A percentile compares a stretch with the other conserved stretches of the same genome.
Conservation (phyloP, 441 rosid genomes). For the Eutrema salsugineum region DNA sequence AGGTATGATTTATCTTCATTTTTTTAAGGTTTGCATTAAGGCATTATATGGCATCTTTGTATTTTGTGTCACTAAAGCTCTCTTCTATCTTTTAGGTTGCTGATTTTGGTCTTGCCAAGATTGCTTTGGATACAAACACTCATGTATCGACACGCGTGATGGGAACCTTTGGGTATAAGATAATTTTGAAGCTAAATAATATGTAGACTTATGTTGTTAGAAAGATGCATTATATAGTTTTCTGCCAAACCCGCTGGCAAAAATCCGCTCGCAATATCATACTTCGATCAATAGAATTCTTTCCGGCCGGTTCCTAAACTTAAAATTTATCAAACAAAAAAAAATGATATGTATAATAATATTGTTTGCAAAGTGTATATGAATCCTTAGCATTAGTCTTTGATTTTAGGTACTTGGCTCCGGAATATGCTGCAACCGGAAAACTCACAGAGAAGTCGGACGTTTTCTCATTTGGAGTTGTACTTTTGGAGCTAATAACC, state of each 20-base stretch:
- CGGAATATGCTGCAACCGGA: slow-evolving; percentile 88
- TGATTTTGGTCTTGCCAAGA: slow-evolving; percentile 91
- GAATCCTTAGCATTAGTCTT: neutral
- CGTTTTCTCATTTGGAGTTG: slow-evolving; percentile 82
- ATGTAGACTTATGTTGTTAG: neutral
- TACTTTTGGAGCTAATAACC: slow-evolving; percentile 88
- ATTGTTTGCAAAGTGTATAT: neutral
- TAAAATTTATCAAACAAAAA: too few species aligned
- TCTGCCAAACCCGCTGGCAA: too few species aligned
- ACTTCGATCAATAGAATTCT: too few species aligned
- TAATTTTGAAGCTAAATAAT: neutral
- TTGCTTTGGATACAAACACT: slow-evolving; percentile 66
- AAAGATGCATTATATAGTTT: neutral
- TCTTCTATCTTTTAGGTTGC: slow-evolving; percentile 52
- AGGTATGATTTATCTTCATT: slow-evolving; percentile 36
- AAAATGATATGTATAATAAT: neutral
- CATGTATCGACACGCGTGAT: slow-evolving; percentile 94
- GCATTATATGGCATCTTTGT: neutral
- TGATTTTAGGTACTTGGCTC: slow-evolving; percentile 70
- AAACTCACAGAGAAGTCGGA: slow-evolving; percentile 86
- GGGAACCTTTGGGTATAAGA: slow-evolving; percentile 88
- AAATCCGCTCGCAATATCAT: too few species aligned
- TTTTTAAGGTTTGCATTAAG: neutral
- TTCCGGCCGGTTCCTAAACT: too few species aligned
- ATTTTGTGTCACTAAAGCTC: neutral